phyloP scores from a whole-genome alignment of 1,284 basidiomycete species.

The Grifola frondosa region DNA sequence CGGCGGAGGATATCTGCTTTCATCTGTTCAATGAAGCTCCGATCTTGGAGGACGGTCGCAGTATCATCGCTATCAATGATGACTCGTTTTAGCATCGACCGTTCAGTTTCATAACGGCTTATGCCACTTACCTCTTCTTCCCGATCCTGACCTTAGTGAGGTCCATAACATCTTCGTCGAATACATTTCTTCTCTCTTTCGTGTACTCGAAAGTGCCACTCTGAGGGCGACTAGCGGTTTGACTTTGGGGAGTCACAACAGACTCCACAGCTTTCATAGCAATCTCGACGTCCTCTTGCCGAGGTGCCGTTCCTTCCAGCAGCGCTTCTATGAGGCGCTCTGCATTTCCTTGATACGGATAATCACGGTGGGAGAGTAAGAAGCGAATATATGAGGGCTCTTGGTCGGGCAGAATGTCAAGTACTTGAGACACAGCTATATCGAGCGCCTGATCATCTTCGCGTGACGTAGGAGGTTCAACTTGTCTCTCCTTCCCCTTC shows the following conservation, averaged over 20 bases:
- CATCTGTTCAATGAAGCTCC: slow-evolving; percentile 67
- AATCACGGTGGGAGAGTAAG: slow-evolving; percentile 50
- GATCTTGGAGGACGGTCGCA: slow-evolving; percentile 49
- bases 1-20: slow-evolving; percentile 80
- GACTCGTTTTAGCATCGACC: too few relatives aligned
- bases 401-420: slow-evolving; percentile 69
- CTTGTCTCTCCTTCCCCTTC: slow-evolving; percentile 52
- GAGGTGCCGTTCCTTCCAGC: slow-evolving; percentile 68
- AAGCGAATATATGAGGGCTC: slow-evolving; percentile 53
- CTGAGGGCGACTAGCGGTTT: background rate
- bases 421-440: slow-evolving; percentile 58
- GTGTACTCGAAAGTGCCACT: slow-evolving; percentile 37
- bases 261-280: slow-evolving; percentile 7
- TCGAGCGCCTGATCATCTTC: slow-evolving; percentile 48
- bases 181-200: slow-evolving; percentile 64
- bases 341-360: slow-evolving; percentile 47
- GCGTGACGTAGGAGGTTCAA: too few relatives aligned
- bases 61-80: slow-evolving; percentile 43
- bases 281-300: slow-evolving; percentile 36
- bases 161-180: slow-evolving; percentile 71
- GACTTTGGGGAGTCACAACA: background rate
- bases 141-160: slow-evolving; percentile 58
- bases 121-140: slow-evolving; percentile 61
- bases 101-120: too few relatives aligned
- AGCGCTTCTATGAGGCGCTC: slow-evolving; percentile 66